Base-by-base conservation (phyloP, 331 rosid genomes). In the Arachis monticola region DNA sequence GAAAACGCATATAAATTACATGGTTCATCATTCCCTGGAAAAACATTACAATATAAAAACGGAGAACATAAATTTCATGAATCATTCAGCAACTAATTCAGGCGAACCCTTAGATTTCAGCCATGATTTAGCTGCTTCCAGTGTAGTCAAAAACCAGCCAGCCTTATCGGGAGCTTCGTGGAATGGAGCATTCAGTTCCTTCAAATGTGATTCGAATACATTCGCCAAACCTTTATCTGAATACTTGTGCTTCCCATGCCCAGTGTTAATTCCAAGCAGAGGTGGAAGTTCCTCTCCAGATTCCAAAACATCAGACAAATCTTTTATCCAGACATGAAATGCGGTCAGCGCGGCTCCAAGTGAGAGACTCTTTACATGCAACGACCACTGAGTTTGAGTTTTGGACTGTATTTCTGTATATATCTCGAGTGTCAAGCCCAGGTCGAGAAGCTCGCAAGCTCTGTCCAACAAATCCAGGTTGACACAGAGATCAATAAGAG, bases 71-170 rank as follows among this genome's bases (percentile, higher is more conserved):
- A 72, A 70, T 77, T 50, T 45, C 59, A 64, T 65, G 62, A 74
- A 74, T 76, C 83, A 85, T 6, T 85, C 81, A 46, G 87, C 53
- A 64, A 79, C 87, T 60, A 70, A 22, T 74, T 86, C 82, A 4
- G 85, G 51, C 1, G 85, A 82, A 73, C 69, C 72, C 77, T 88
- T 86, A 64, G 96, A 80, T 73, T 83, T 87, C 83, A 93, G 81
- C 98, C 98, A 93, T 35, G 94, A 80, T 80, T 71, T 77, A 50
- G 83, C 80, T 8, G 97, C 97, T 56, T 80, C 88, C 62, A 76
- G 80, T 57, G 98, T 91, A 8, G 96, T 91, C 85, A 91, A 89
- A 88, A 93, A 93, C 98, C 98, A 93, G 62, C 98, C 98, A 60
- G 82, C 88, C 86, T 90, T 89, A 64, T 91, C 96, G 0, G 96